Conservation (phyloP, 169 alveolate species). For the Plasmodium coatneyi region DNA sequence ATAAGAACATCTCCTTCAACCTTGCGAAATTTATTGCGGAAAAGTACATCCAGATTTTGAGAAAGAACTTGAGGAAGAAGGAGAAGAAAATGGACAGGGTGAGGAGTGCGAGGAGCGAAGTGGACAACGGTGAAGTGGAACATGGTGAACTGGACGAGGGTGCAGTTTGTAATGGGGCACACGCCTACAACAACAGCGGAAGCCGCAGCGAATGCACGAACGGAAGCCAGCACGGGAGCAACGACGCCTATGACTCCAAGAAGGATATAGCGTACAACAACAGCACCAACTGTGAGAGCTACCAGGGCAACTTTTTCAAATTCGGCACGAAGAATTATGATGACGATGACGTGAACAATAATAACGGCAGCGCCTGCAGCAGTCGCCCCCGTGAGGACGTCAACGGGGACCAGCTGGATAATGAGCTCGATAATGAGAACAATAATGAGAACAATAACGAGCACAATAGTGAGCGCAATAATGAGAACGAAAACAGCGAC, state of each 20-base stretch:
- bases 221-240: neutral
- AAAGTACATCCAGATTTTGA: conserved; percentile 53
- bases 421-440: neutral
- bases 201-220: neutral
- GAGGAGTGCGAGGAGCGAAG: neutral
- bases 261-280: neutral
- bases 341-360: neutral
- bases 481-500: neutral
- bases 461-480: neutral
- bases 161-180: neutral
- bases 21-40: conserved; percentile 63
- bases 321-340: neutral
- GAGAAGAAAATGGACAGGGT: conserved; percentile 30
- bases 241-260: neutral
- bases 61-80: conserved; percentile 24
- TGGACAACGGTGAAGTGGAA: neutral
- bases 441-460: neutral
- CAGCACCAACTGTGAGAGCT: neutral
- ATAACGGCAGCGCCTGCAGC: neutral
- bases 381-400: neutral
- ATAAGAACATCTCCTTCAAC: conserved; percentile 57
- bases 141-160: neutral
- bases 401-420: neutral
- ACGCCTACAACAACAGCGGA: neutral
- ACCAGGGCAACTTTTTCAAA: neutral